phyloP scores from a whole-genome alignment of 208 protist genomes.

The Acanthamoeba culbertsoni region DNA sequence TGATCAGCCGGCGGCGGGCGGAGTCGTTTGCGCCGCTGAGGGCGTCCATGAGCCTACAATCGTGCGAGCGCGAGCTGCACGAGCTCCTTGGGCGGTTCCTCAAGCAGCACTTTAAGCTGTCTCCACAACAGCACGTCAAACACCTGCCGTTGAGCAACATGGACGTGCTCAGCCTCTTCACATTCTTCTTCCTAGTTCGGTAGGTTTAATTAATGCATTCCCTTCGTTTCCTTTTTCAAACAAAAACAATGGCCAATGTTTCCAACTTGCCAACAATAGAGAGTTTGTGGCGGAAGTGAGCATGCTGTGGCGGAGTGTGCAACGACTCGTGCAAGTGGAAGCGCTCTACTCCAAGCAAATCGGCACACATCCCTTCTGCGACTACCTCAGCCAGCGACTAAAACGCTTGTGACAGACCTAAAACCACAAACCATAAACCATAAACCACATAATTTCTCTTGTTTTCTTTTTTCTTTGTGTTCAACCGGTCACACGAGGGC shows the following conservation, averaged over 20 bases:
- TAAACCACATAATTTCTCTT: too few species aligned
- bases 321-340: not conserved
- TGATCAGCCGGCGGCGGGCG: not conserved
- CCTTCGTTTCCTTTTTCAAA: not conserved
- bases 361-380: not conserved
- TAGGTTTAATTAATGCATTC: too few species aligned
- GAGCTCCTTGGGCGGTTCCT: not conserved
- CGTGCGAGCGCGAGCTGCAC: not conserved
- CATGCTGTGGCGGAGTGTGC: slow-evolving; percentile 17
- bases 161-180: slow-evolving; percentile 20
- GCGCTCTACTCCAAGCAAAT: slow-evolving; percentile 37
- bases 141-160: not conserved
- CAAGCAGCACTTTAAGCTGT: not conserved
- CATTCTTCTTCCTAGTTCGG: slow-evolving; percentile 20
- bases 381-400: not conserved
- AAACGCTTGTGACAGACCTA: not conserved
- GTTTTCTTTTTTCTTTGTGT: not conserved
- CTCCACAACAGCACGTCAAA: not conserved
- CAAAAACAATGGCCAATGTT: not conserved
- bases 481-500: not conserved
- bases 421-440: too few species aligned
- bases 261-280: not conserved
- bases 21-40: not conserved
- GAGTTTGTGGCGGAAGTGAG: slow-evolving; percentile 20
- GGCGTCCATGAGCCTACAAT: not conserved